Evolutionary conservation across 140 eudicot species (phyloP), one percentile per base, ranked within the genome.

Genomic region (Bidens hawaiensis): DNA sequence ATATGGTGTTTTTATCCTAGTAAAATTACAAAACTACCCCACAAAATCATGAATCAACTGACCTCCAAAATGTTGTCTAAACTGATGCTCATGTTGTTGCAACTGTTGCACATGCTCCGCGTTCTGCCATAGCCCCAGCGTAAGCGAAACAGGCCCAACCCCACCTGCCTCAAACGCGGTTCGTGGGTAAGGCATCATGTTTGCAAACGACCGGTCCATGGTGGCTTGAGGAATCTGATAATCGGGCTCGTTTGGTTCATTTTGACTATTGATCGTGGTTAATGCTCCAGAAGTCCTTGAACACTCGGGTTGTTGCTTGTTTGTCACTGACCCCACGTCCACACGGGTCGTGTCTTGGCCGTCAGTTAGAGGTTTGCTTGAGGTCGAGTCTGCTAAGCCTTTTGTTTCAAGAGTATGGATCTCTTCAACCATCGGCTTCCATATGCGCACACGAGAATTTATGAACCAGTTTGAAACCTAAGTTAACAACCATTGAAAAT

Each of bases 341-440:
- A 54, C 51, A 0, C 48, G 75, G 47, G 28, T 72, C 15, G 59
- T 48, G 46, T 65, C 73, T 73, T 73, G 67, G 16, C 31, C 63
- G 2, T 71, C 83, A 5, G 76, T 18, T 40, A 76, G 40, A 17
- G 78, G 47, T 8, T 72, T 75, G 40, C 73, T 68, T 40, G 87
- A 30, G 66, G 57, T 80, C 2, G 83, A 15, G 41, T 76, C 85
- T 0, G 73, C 72, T 10, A 58, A 31, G 8, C 83, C 87, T 78
- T 88, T 85, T 30, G 90, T 80, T 80, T 85, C 96, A 1, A 88
- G 81, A 26, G 77, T 75, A 57, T 88, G 96, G 59, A 88, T 82
- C 71, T 88, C 96, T 69, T 88, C 94, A 4, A 88, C 94, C 94
- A 88, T 85, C 2, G 96, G 96, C 59, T 88, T 88, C 96, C 96